Percentiles rank a stretch among this genome's conserved stretches.
These are phyloP conservation scores for Lichtheimia ornata DNA, from an alignment of 371 early-diverging fungal genomes.

Conservation along the genomic window DNA sequence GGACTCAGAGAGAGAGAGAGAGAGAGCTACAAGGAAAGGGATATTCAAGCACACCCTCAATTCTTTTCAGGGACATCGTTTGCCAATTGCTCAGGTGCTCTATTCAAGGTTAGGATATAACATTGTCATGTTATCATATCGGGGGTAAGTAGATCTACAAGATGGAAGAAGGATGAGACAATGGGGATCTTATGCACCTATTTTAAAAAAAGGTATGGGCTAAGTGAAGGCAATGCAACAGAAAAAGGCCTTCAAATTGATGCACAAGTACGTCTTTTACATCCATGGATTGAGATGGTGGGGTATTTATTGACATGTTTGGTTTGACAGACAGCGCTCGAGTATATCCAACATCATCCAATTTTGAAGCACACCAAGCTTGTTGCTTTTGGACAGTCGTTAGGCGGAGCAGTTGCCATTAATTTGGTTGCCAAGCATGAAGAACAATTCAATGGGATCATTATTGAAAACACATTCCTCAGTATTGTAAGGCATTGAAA, in stretches of 20 bases:
- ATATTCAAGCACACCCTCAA: not conserved
- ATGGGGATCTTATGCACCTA: not conserved
- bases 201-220: constrained; percentile 72
- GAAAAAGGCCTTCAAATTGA: constrained; percentile 90
- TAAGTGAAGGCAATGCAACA: constrained; percentile 82
- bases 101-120: constrained; percentile 72
- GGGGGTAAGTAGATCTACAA: constrained; percentile 66
- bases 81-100: constrained; percentile 84
- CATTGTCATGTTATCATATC: constrained; percentile 92
- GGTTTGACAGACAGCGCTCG: constrained; percentile 69
- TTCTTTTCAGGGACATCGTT: constrained; percentile 74
- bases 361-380: constrained; percentile 74
- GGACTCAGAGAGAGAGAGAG: not conserved
- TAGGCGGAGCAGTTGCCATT: constrained; percentile 96
- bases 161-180: not conserved
- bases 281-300: no score
- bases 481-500: constrained; percentile 63
- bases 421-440: constrained; percentile 77
- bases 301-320: no score
- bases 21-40: not conserved
- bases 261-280: constrained; percentile 65
- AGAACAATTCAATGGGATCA: constrained; percentile 74
- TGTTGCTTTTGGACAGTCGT: constrained; percentile 90
- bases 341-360: constrained; percentile 79
- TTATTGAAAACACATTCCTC: constrained; percentile 95